phyloP scores from a whole-genome alignment of 768 basidiomycete species.

The Xerocomellus dryophilus region DNA sequence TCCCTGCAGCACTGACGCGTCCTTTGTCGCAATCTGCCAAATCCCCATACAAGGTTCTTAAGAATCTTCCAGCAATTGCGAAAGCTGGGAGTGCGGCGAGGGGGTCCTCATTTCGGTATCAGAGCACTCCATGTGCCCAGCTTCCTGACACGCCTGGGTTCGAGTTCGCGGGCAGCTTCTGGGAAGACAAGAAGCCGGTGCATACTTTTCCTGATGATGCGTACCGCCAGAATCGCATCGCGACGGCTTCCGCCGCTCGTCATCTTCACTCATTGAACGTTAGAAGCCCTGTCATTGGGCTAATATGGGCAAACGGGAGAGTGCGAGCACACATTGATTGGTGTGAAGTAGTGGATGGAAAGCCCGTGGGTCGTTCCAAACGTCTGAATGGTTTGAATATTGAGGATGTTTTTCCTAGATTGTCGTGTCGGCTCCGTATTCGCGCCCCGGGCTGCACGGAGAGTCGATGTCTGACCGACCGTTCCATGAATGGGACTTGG shows the following conservation, averaged over 20 bases:
- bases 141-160: slow-evolving; percentile 47
- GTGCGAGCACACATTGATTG: slow-evolving; percentile 58
- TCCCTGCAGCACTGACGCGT: slow-evolving; percentile 39
- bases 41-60: slow-evolving; percentile 49
- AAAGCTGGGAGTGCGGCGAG: slow-evolving; percentile 38
- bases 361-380: slow-evolving; percentile 32
- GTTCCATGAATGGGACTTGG: slow-evolving; percentile 51
- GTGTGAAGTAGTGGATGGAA: slow-evolving; percentile 37
- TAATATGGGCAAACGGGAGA: slow-evolving; percentile 51
- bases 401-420: slow-evolving; percentile 31
- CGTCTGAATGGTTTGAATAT: neutral
- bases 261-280: slow-evolving; percentile 50
- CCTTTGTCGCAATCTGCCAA: slow-evolving; percentile 42
- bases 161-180: slow-evolving; percentile 53
- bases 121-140: slow-evolving; percentile 47
- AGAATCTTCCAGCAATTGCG: slow-evolving; percentile 36
- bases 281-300: slow-evolving; percentile 47
- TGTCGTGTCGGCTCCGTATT: slow-evolving; percentile 50
- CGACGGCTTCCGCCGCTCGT: slow-evolving; percentile 47
- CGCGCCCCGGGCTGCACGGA: slow-evolving; percentile 14
- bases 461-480: slow-evolving; percentile 18
- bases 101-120: slow-evolving; percentile 49
- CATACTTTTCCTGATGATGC: slow-evolving; percentile 50
- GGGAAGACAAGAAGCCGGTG: slow-evolving; percentile 60
- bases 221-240: slow-evolving; percentile 57